These are phyloP conservation scores for Aureobasidium uvarum DNA, from an alignment of 2,329 filamentous ascomycete species.

Conservation along the genomic window DNA sequence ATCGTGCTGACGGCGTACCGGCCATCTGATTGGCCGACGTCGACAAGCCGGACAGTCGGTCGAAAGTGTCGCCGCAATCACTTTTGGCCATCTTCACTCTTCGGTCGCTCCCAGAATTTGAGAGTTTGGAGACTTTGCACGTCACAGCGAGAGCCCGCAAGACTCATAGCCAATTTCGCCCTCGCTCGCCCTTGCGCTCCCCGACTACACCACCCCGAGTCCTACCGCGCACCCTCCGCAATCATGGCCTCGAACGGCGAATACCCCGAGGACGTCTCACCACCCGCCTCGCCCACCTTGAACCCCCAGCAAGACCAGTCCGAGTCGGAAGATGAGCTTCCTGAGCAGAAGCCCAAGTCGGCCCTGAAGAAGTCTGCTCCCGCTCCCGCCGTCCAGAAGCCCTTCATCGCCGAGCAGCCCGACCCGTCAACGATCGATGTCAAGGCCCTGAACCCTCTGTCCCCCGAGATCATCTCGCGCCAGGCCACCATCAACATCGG, in stretches of 20 bases:
- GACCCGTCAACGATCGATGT: constrained; percentile 88
- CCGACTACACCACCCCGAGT: background rate
- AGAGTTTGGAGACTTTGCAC: constrained; percentile 20
- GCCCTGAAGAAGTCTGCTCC: constrained; percentile 76
- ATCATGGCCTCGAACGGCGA: constrained; percentile 58
- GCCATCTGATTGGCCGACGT: constrained; percentile 6
- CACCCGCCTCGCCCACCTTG: constrained; percentile 54
- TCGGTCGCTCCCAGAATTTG: constrained; percentile 13
- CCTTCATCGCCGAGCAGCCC: constrained; percentile 81
- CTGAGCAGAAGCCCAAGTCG: constrained; percentile 71
- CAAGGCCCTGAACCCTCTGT: constrained; percentile 74
- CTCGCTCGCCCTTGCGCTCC: constrained; percentile 8
- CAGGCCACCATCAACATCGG: constrained; percentile 89
- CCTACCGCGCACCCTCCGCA: constrained; percentile 33
- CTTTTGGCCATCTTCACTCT: background rate
- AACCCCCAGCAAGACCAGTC: constrained; percentile 62
- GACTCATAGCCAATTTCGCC: constrained; percentile 19
- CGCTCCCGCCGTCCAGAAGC: constrained; percentile 57
- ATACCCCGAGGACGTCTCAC: constrained; percentile 51
- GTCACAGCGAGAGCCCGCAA: constrained; percentile 20
- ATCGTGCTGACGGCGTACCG: background rate
- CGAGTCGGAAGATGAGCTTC: constrained; percentile 62
- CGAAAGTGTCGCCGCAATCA: no score
- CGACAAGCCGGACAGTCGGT: no score
- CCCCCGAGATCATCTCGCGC: constrained; percentile 93